Evolutionary conservation across 2,329 filamentous ascomycete species (phyloP).

Genomic region (Aspergillus persii): DNA sequence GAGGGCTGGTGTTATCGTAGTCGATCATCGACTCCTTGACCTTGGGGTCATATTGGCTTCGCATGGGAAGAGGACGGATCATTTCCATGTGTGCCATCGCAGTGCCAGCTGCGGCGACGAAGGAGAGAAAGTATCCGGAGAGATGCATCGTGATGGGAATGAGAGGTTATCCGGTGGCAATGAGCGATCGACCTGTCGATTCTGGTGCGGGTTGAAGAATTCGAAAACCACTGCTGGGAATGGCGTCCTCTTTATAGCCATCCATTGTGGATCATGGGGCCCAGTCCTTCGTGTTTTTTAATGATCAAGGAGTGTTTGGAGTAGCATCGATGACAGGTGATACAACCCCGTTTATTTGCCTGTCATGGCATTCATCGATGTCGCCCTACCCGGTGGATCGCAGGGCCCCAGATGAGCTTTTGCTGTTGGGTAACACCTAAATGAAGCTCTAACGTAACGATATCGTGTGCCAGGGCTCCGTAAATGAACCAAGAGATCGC

Average conservation of each 20-base stretch:
- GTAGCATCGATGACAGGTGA: not conserved
- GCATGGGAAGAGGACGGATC: not conserved
- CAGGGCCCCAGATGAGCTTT: not conserved
- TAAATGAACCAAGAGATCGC: not conserved
- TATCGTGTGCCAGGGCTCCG: not conserved
- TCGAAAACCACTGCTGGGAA: not conserved
- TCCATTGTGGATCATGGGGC: not conserved
- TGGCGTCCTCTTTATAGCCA: not conserved
- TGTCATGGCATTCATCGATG: not conserved
- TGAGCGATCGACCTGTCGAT: not conserved
- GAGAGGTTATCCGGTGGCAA: not conserved
- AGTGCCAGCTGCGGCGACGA: not conserved
- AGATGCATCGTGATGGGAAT: not conserved
- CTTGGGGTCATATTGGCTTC: not conserved
- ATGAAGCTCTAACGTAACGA: not conserved
- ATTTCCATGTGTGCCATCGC: constrained; percentile 6
- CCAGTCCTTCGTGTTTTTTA: not conserved
- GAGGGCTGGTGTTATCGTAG: constrained; percentile 68
- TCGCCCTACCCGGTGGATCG: not conserved
- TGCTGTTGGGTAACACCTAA: not conserved
- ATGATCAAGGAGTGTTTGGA: not conserved
- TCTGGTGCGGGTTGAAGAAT: not conserved
- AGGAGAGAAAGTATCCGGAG: not conserved
- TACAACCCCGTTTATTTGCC: not conserved
- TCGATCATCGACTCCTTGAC: constrained; percentile 39